Base-by-base conservation (phyloP, 495 filamentous ascomycete species). In the Thozetella sp. region DNA sequence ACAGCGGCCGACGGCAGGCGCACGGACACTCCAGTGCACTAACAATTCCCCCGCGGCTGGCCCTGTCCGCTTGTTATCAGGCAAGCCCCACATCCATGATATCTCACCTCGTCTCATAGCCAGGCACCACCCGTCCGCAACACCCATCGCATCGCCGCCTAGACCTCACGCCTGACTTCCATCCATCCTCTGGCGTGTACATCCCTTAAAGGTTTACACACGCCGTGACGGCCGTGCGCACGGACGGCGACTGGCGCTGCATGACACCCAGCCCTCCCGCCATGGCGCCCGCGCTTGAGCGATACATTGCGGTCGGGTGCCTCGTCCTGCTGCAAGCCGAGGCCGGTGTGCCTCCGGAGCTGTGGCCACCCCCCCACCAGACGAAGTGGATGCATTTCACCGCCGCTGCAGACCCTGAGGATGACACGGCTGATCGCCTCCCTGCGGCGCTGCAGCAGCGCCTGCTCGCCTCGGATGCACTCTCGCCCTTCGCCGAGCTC, bases 271-370 rank as follows among this genome's bases (percentile, higher is more conserved):
- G n/a, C n/a, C n/a, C n/a, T n/a, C n/a, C n/a, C n/a, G n/a, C n/a
- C n/a, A n/a, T n/a, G n/a, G n/a, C n/a, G n/a, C n/a, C n/a, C n/a
- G n/a, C n/a, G n/a, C n/a, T n/a, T n/a, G n/a, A n/a, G n/a, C 63
- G 63, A 50, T 69, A 73, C 56, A 69, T 79, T 22, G 72, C 72
- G 11, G 72, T 66, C 13, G 76, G 76, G 1, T 75, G 76, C 58
- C 56, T 79, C 4, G 56, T 63, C n/a, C 20, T 77, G 40, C 22
- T 62, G 24, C 27, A 54, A 17, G 43, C 54, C 26, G 25, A 50
- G 10, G 56, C 40, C 40, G 48, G 22, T 2, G 22, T 59, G 22
- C 37, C 52, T 24, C 12, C 25, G 13, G 37, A 63, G 15, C 15
- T 55, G 3, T 63, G 59, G 60, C n/a, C 46, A n/a, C 19, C 50